phyloP scores from a whole-genome alignment of 1,139 yeast genomes.

The Suhomyces kunorum region DNA sequence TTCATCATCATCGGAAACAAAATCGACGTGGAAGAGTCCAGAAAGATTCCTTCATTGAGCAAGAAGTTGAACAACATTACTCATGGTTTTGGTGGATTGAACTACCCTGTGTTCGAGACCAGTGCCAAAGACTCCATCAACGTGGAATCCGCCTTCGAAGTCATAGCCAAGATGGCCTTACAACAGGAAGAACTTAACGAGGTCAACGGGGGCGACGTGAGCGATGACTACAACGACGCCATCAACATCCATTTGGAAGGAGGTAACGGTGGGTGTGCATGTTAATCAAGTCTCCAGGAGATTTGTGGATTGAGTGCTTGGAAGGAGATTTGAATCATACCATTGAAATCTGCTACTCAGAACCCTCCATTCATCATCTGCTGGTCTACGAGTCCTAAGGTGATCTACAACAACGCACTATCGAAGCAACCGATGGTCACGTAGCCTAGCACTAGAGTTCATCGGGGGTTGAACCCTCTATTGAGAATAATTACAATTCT shows the following conservation, averaged over 20 bases:
- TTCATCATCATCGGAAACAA: slow-evolving; percentile 94
- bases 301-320: no score
- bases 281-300: no score
- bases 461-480: slow-evolving; percentile 6
- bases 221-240: slow-evolving; percentile 87
- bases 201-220: slow-evolving; percentile 74
- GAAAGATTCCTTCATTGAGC: slow-evolving; percentile 71
- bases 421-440: background rate
- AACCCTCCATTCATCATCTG: no score
- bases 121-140: slow-evolving; percentile 31
- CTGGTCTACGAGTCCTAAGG: background rate
- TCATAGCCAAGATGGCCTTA: slow-evolving; percentile 90
- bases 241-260: slow-evolving; percentile 90
- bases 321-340: no score
- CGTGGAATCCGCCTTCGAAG: slow-evolving; percentile 94
- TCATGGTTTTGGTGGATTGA: slow-evolving; percentile 66
- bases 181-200: slow-evolving; percentile 89
- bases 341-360: no score
- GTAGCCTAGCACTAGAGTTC: slow-evolving; percentile 2
- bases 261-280: slow-evolving; percentile 71
- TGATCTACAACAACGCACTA: no score
- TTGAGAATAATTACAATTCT: slow-evolving; percentile 3
- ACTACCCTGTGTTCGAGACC: slow-evolving; percentile 74
- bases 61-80: slow-evolving; percentile 88
- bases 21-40: slow-evolving; percentile 89